A percentile compares a stretch with the other conserved stretches of the same genome.
phyloP scores from a whole-genome alignment of 768 basidiomycete genomes.

The Cubamyces sp. region DNA sequence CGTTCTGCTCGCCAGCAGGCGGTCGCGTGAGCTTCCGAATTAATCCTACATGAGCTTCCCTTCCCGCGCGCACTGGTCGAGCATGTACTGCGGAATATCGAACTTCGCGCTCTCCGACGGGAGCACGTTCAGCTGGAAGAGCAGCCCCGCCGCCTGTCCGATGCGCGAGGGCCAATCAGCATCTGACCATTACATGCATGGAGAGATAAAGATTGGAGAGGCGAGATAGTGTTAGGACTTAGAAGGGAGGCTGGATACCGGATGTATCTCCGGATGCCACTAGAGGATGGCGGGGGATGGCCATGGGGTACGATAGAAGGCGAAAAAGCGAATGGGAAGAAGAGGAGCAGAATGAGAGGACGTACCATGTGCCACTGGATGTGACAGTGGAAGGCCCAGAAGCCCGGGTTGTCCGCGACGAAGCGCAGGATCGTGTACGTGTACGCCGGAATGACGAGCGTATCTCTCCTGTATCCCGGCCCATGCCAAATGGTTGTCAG shows the following conservation, averaged over 20 bases:
- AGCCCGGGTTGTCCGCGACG: slow-evolving; percentile 47
- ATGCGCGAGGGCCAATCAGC: slow-evolving; percentile 1
- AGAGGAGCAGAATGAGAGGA: neutral
- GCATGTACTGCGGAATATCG: slow-evolving; percentile 39
- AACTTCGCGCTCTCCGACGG: slow-evolving; percentile 40
- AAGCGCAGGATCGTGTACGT: slow-evolving; percentile 45
- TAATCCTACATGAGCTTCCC: neutral
- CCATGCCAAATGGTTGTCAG: neutral
- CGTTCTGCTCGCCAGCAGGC: too few relatives aligned
- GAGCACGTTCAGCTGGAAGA: slow-evolving; percentile 46
- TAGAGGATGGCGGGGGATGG: too few relatives aligned
- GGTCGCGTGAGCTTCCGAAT: too few relatives aligned
- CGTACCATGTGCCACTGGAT: slow-evolving; percentile 29
- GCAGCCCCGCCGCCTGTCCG: slow-evolving; percentile 38
- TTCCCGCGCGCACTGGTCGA: slow-evolving; percentile 36
- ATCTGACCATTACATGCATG: neutral
- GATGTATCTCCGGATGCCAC: too few relatives aligned
- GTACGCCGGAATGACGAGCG: slow-evolving; percentile 44
- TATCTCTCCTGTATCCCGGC: slow-evolving; percentile 39
- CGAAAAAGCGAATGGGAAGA: neutral
- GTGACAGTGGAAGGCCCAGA: slow-evolving; percentile 52
- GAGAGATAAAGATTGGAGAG: too few relatives aligned
- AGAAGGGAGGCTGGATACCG: too few relatives aligned
- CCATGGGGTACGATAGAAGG: too few relatives aligned
- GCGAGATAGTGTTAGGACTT: too few relatives aligned